Evolutionary conservation across 1,284 basidiomycete species (phyloP).

Genomic region (Malassezia nana): DNA sequence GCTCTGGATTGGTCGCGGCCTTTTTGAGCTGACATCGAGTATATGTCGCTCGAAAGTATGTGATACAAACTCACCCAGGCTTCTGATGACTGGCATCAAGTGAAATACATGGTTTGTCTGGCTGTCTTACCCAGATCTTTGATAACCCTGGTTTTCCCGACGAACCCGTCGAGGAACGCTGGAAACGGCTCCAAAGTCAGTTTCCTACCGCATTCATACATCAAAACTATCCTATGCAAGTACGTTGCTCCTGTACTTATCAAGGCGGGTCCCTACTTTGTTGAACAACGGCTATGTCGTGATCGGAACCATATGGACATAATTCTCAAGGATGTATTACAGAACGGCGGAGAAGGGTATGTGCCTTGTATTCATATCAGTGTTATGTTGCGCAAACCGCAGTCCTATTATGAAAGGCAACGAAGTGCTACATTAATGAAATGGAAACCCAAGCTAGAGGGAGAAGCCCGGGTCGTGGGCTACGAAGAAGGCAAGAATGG

Average conservation of each 20-base stretch:
- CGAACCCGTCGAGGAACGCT: conserved; percentile 56
- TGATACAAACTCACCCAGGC: conserved; percentile 20
- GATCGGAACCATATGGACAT: conserved; percentile 55
- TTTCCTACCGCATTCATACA: conserved; percentile 51
- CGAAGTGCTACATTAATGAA: conserved; percentile 57
- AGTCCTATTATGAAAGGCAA: conserved; percentile 54
- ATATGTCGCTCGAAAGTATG: conserved; percentile 29
- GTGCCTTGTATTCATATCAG: conserved; percentile 14
- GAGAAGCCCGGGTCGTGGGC: conserved; percentile 58
- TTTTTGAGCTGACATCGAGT: conserved; percentile 28
- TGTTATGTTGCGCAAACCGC: conserved; percentile 58
- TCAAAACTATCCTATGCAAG: conserved; percentile 18
- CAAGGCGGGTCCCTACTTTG: conserved; percentile 41
- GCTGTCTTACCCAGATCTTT: conserved; percentile 52
- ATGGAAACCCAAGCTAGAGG: conserved; percentile 62
- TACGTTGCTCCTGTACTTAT: conserved; percentile 48
- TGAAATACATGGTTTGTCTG: conserved; percentile 55
- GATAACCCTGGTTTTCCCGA: conserved; percentile 57
- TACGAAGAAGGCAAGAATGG: conserved; percentile 54
- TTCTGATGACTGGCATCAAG: conserved; percentile 55
- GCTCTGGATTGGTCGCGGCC: conserved; percentile 37
- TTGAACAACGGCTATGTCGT: conserved; percentile 55
- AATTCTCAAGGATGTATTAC: conserved; percentile 56
- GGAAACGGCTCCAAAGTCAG: conserved; percentile 52
- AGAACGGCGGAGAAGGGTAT: conserved; percentile 57